Base-by-base conservation (phyloP, 345 rosid species). In the Citrus cavaleriei region DNA sequence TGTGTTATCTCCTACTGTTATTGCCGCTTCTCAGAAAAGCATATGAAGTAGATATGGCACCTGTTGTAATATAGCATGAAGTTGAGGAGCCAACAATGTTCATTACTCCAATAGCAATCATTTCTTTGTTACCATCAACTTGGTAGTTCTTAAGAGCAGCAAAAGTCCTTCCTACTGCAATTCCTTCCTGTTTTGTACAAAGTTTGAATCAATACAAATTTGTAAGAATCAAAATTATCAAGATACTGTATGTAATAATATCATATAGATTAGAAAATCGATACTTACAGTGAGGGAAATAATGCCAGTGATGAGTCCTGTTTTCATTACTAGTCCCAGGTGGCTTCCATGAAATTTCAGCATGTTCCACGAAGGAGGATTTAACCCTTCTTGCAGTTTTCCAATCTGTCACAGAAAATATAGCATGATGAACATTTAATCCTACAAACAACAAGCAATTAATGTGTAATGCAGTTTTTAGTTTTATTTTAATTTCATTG, bases 41-140 rank as follows among this genome's bases (percentile, higher is more conserved):
- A 28, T 21, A 28, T 21, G 38, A 28, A 79, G 42, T 9, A 73
- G 62, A 62, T 62, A 25, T 7, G 61, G 51, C 46, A 87, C 95
- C 97, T 70, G 94, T 88, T 42, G 99, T 96, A 37, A 96, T 88
- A 71, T 93, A 96, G 83, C 99, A 96, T 19, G 99, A 96, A 75
- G 98, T 96, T 69, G 97, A 83, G 67, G 98, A 94, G 79, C 99
- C 99, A 55, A 92, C 88, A 14, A 94, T 88, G 88, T 96, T 96
- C 99, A 96, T 96, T 38, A 92, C 38, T 55, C 99, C 99, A 72
- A 93, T 92, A 6, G 99, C 99, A 72, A 96, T 90, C 98, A 96
- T 96, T 83, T 96, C 99, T 88, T 96, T 96, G 93, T 96, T 94
- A 19, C 99, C 99, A 79, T 96, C 99, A 19, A 92, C 92, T 82